These are phyloP conservation scores for Lactarius trivialis DNA, from an alignment of 768 basidiomycete genomes.

Conservation along the genomic window DNA sequence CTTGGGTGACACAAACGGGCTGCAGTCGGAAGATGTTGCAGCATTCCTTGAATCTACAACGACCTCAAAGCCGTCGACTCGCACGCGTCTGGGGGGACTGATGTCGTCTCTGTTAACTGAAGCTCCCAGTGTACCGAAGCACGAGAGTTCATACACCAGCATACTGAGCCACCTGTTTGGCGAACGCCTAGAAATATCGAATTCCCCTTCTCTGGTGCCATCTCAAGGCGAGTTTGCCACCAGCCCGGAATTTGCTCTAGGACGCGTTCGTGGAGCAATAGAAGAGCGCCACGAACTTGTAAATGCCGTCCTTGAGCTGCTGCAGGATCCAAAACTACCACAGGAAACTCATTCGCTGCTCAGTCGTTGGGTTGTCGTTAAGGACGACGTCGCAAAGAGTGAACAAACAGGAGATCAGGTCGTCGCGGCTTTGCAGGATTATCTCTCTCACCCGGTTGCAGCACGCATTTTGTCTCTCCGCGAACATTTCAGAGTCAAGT, in stretches of 20 bases:
- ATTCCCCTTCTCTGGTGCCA: slow-evolving; percentile 68
- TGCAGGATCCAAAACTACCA: slow-evolving; percentile 45
- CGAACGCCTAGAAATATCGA: slow-evolving; percentile 75
- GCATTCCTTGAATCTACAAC: slow-evolving; percentile 43
- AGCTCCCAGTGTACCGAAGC: slow-evolving; percentile 70
- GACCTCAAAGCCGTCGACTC: slow-evolving; percentile 33
- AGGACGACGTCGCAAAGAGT: slow-evolving; percentile 64
- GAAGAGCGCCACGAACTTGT: slow-evolving; percentile 69
- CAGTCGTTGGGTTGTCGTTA: slow-evolving; percentile 71
- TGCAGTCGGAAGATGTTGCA: slow-evolving; percentile 40
- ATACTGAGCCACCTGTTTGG: slow-evolving; percentile 77
- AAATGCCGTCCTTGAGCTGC: slow-evolving; percentile 53
- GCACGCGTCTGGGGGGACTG: slow-evolving; percentile 44
- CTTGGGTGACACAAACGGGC: slow-evolving; percentile 44
- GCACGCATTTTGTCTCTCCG: slow-evolving; percentile 53
- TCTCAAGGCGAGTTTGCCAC: slow-evolving; percentile 72
- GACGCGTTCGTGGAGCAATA: slow-evolving; percentile 78
- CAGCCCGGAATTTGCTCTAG: slow-evolving; percentile 91
- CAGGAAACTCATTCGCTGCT: slow-evolving; percentile 63
- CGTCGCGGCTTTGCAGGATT: slow-evolving; percentile 40
- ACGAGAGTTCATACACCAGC: slow-evolving; percentile 88
- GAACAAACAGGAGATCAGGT: slow-evolving; percentile 53
- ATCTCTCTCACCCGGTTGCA: slow-evolving; percentile 38
- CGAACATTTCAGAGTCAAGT: slow-evolving; percentile 57
- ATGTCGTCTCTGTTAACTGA: slow-evolving; percentile 28